phyloP scores from a whole-genome alignment of 768 basidiomycete species.

The Baorangia bicolor region DNA sequence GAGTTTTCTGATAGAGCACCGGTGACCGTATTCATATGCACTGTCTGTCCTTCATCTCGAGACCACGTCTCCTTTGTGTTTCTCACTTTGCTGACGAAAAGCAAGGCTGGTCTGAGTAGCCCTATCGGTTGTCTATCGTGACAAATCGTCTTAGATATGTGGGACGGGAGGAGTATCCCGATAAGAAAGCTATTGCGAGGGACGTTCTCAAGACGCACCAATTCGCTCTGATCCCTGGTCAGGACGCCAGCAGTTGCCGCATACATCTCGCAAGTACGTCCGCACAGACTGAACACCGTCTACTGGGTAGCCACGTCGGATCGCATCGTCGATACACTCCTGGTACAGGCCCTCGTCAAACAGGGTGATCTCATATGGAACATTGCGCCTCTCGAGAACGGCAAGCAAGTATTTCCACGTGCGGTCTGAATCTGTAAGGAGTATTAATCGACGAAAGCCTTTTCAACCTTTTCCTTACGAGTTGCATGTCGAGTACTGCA shows the following conservation, averaged over 20 bases:
- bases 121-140: neutral
- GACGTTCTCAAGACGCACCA: constrained; percentile 9
- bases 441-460: neutral
- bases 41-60: neutral
- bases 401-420: too few relatives aligned
- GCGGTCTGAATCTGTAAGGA: too few relatives aligned
- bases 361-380: too few relatives aligned
- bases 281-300: too few relatives aligned
- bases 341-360: too few relatives aligned
- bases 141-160: constrained; percentile 5
- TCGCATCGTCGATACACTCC: too few relatives aligned
- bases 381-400: too few relatives aligned
- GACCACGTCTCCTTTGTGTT: neutral
- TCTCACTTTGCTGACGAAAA: constrained; percentile 13
- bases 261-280: too few relatives aligned
- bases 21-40: neutral
- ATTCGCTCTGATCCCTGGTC: constrained; percentile 14
- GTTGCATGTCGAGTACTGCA: neutral
- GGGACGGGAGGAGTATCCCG: constrained; percentile 12
- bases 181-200: constrained; percentile 12
- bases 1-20: too few relatives aligned
- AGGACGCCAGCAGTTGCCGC: too few relatives aligned
- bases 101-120: constrained; percentile 11
- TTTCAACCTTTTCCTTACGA: neutral
- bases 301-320: too few relatives aligned